phyloP scores from a whole-genome alignment of 1,284 basidiomycete genomes.

The Cryptococcus depauperatus region DNA sequence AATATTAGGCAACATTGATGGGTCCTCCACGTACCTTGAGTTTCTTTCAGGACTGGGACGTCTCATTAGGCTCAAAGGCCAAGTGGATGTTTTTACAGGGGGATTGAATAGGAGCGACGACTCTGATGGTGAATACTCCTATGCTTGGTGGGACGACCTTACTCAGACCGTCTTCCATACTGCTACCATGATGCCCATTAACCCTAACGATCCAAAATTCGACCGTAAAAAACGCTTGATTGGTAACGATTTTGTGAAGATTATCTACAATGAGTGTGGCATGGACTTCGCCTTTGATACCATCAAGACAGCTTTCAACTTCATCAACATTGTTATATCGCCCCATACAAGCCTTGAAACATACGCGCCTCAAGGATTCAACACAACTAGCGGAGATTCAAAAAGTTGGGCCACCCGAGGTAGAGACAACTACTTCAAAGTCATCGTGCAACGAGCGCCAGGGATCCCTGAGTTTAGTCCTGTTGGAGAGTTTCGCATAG shows the following conservation, averaged over 20 bases:
- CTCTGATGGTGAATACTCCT: constrained; percentile 74
- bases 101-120: constrained; percentile 80
- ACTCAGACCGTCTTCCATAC: constrained; percentile 92
- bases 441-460: constrained; percentile 71
- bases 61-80: constrained; percentile 81
- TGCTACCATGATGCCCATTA: constrained; percentile 91
- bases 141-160: constrained; percentile 98
- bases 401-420: constrained; percentile 28
- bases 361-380: constrained; percentile 45
- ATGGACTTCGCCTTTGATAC: constrained; percentile 82
- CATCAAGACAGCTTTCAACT: constrained; percentile 86
- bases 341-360: constrained; percentile 80
- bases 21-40: constrained; percentile 87
- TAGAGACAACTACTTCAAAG: constrained; percentile 68
- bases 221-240: constrained; percentile 86
- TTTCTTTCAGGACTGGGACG: constrained; percentile 86
- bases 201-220: constrained; percentile 58
- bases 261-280: constrained; percentile 96
- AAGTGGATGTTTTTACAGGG: constrained; percentile 88
- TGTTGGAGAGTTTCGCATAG: constrained; percentile 83
- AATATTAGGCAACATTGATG: constrained; percentile 83
- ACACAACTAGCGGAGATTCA: neutral
- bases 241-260: constrained; percentile 89
- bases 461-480: constrained; percentile 89
- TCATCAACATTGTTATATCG: constrained; percentile 94